Base-by-base conservation (phyloP, 2,329 filamentous ascomycete species). In the Dactylellina cionopaga region DNA sequence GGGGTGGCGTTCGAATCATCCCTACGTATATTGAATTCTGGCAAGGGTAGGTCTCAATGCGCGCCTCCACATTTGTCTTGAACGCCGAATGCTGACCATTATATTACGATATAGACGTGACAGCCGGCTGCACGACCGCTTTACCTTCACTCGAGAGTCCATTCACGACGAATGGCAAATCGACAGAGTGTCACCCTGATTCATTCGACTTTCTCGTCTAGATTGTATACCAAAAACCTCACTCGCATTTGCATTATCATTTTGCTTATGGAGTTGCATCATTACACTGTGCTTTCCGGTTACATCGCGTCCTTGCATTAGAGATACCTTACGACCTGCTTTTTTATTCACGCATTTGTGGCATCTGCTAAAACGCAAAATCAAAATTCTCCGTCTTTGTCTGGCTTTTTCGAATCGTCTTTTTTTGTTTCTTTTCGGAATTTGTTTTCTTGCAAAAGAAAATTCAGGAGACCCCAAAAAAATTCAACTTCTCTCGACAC, bases 11-110 rank as follows among this genome's bases (percentile, higher is more conserved):
- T 80, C 88, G 94, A 76, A 86, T 99, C 71, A 85, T 93, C 75
- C 94, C 95, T 0, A 90, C 92, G 78, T 87, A 88, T 77, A 85
- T 99, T 51, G 95, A 99, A 85, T 99, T 99, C 80, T 99, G 95
- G 88, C 43, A 59, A 58, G 44, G 75, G 75, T 75, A 75, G 73
- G 75, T 66, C 55, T 62, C 55, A 22, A 47, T 43, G 37, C 39
- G 27, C 37, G 33, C 31, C 13, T 25, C 15, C 9, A 17, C 58
- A 25, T 46, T 46, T 24, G 15, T 15, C 54, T 24, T 15, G 19
- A 47, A n/a, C 5, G 9, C 22, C 27, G 15, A 17, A 58, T 44
- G 25, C 22, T 56, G 15, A 69, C 59, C 24, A 44, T 43, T 44
- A 66, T 68, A 70, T 56, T n/a, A 46, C 10, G 13, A 29, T 13